A percentile compares a stretch with the other conserved stretches of the same genome.
These are phyloP conservation scores for Fusarium fracticaudum DNA, from an alignment of 2,329 filamentous ascomycete genomes.

Conservation along the genomic window DNA sequence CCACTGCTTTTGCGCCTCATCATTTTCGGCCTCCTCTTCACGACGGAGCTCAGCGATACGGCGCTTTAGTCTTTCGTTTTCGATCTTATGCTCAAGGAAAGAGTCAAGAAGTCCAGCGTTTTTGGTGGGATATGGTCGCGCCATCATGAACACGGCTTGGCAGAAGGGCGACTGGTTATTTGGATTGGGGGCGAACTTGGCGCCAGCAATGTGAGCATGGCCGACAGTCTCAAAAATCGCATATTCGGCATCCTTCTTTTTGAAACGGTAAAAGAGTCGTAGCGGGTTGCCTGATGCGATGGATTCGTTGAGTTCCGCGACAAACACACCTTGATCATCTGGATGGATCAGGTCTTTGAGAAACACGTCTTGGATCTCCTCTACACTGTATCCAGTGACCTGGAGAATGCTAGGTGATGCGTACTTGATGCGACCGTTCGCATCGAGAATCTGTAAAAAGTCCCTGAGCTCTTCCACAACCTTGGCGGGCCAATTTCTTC, in stretches of 20 bases:
- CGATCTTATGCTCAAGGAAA: conserved; percentile 95
- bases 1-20: conserved; percentile 71
- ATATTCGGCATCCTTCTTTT: conserved; percentile 75
- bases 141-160: conserved; percentile 93
- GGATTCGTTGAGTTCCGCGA: conserved; percentile 88
- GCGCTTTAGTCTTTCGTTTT: conserved; percentile 87
- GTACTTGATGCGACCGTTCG: conserved; percentile 84
- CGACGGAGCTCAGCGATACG: conserved; percentile 85
- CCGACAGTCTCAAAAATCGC: conserved; percentile 91
- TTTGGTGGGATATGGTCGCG: conserved; percentile 87
- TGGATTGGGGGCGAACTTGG: conserved; percentile 70
- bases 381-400: conserved; percentile 78
- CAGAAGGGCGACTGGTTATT: conserved; percentile 76
- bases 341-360: conserved; percentile 86
- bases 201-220: conserved; percentile 84
- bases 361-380: conserved; percentile 78
- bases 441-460: conserved; percentile 85
- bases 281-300: conserved; percentile 83
- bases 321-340: conserved; percentile 84
- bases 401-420: conserved; percentile 80
- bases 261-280: conserved; percentile 88
- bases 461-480: conserved; percentile 91
- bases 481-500: conserved; percentile 83
- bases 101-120: conserved; percentile 88
- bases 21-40: conserved; percentile 85